Evolutionary conservation across 352 stramenopile genomes (phyloP), one percentile per base, ranked within the genome.

Genomic region (Pythium chondricola): DNA sequence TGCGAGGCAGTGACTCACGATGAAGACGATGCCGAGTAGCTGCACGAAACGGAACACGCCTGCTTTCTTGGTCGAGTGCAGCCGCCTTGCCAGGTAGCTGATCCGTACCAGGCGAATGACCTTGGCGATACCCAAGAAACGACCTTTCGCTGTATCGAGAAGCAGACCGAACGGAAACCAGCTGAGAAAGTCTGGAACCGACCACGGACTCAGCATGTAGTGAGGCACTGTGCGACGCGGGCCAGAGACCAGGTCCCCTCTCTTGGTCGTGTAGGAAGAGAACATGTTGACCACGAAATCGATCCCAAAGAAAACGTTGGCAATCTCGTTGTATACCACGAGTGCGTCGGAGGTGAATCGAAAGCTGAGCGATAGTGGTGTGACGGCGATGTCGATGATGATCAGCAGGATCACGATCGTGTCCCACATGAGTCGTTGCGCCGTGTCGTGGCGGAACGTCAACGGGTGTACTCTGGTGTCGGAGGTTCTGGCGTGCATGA

Each of bases 91-190:
- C 14, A 85, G 58, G 39, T 85, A 67, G 29, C 69, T 88, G 33
- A 88, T 66, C 48, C 85, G 85, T 4, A 59, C 71, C 11, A 88
- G 65, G 0, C 76, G 71, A 38, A 88, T 79, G 18, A 85, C 72
- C 49, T 88, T 88, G 16, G 63, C 68, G 33, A 88, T 70, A 32
- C 71, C 68, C n/a, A 88, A 48, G 44, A 85, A 69, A 6, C 68
- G 69, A 1, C 76, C 65, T 32, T 72, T 52, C 10, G 47, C 57
- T 0, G 58, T 59, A 2, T 50, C 25, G 6, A 66, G 58, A 3
- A 88, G 32, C 16, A 67, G 43, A 25, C 84, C 73, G 38, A 88
- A 85, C 11, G 74, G 76, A 43, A 88, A 83, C 71, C 71, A 88
- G 33, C 74, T 83, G 11, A 88, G 59, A 27, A 88, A 71, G 33